These are phyloP conservation scores for Rhodotorula diobovata DNA, from an alignment of 768 basidiomycete genomes.

Conservation along the genomic window DNA sequence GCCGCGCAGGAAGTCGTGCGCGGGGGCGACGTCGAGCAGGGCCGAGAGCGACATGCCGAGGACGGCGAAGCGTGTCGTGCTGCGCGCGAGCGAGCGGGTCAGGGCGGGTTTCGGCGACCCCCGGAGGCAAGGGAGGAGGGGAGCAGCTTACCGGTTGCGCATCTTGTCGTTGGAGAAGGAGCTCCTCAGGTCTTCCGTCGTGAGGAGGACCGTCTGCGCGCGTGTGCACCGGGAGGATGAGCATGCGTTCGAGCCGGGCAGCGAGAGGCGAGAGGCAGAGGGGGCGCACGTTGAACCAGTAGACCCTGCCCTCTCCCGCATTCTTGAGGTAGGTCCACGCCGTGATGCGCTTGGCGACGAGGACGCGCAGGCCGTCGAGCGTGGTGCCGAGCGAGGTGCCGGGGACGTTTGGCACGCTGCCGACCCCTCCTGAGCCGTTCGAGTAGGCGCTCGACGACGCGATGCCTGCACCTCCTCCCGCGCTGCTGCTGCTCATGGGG, in stretches of 20 bases:
- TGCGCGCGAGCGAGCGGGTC: conserved; percentile 42
- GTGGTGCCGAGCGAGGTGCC: background rate
- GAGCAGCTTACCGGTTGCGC: conserved; percentile 64
- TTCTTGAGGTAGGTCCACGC: conserved; percentile 79
- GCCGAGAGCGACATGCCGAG: conserved; percentile 81
- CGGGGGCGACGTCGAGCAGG: conserved; percentile 72
- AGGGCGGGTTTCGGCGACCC: background rate
- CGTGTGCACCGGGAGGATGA: background rate
- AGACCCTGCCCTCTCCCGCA: conserved; percentile 75
- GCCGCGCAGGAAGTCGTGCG: conserved; percentile 72
- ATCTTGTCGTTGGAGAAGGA: conserved; percentile 69
- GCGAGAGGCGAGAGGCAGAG: background rate
- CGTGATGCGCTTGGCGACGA: conserved; percentile 76
- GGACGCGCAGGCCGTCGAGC: conserved; percentile 49
- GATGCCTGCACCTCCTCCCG: no score
- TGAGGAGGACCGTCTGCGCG: conserved; percentile 77
- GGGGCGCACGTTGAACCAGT: conserved; percentile 28
- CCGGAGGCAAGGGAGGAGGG: background rate
- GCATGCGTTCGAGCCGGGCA: no score
- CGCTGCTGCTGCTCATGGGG: background rate
- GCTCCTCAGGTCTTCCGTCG: conserved; percentile 65
- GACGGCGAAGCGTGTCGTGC: conserved; percentile 74
- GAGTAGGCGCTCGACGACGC: background rate
- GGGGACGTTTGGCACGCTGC: conserved; percentile 25
- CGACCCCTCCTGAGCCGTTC: background rate